These are phyloP conservation scores for Rhynchosporium graminicola DNA, from an alignment of 2,329 filamentous ascomycete species.

Conservation along the genomic window DNA sequence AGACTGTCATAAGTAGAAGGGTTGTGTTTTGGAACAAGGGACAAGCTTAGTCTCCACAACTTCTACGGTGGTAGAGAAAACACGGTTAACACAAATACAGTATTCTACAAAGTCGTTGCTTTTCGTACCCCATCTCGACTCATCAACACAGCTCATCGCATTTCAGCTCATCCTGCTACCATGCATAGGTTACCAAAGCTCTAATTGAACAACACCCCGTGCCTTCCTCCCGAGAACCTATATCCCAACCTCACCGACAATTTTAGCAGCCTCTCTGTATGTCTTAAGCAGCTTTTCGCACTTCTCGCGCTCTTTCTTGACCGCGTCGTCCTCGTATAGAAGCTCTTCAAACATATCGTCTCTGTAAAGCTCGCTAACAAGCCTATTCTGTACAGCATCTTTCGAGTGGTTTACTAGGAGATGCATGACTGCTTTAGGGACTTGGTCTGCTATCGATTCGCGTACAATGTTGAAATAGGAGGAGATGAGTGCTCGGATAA, in stretches of 20 bases:
- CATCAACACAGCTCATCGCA: constrained; percentile 18
- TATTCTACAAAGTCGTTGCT: constrained; percentile 33
- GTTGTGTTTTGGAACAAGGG: constrained; percentile 15
- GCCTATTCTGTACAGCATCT: constrained; percentile 93
- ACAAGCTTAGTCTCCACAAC: constrained; percentile 10
- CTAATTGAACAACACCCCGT: constrained; percentile 24
- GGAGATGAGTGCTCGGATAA: constrained; percentile 93
- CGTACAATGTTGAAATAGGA: constrained; percentile 99
- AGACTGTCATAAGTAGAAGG: constrained; percentile 23
- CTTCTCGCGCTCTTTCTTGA: constrained; percentile 98
- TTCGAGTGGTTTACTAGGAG: constrained; percentile 97
- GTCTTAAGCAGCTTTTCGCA: constrained; percentile 94
- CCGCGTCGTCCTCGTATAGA: constrained; percentile 93
- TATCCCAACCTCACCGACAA: constrained; percentile 93
- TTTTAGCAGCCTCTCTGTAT: constrained; percentile 96
- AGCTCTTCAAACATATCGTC: constrained; percentile 89
- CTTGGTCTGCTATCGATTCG: constrained; percentile 97
- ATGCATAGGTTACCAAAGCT: constrained; percentile 24
- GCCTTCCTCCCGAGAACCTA: constrained; percentile 22
- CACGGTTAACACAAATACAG: constrained; percentile 30
- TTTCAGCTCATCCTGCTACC: constrained; percentile 19
- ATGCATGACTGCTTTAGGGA: constrained; percentile 99
- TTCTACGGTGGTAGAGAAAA: constrained; percentile 18
- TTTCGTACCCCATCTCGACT: constrained; percentile 18
- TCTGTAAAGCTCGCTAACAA: constrained; percentile 94